Evolutionary conservation across 345 rosid genomes (phyloP), one percentile per base, ranked within the genome.

Genomic region (Citrus trifoliata): DNA sequence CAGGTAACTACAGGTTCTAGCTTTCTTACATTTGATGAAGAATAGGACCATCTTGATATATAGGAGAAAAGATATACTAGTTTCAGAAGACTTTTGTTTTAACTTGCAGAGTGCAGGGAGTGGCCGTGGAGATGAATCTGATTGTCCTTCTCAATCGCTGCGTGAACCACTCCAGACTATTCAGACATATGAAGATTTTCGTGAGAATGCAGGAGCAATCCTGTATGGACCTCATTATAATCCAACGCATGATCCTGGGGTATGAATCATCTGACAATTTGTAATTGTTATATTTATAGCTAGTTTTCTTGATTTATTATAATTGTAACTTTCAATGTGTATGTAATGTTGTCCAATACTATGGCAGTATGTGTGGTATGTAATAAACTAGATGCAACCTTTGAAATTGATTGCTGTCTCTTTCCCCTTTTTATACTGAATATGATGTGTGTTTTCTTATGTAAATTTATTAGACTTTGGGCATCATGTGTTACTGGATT

Each of bases 211-310:
- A 16, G 75, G 51, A 24, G 80, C 59, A 28, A 46, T 60, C 59
- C 53, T 53, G 13, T 60, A 46, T 32, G 83, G 63, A 24, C 78
- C 72, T 65, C 73, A 22, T 75, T 70, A 83, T 76, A 82, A 64
- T 53, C 55, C 32, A 71, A 58, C 22, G 67, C 53, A 70, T 78
- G 80, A 88, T 83, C 63, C 63, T n/a, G 88, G 80, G 93, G 93
- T 88, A 79, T 62, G 55, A 28, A 70, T 30, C 42, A 28, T 33
- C 7, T 72, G 51, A 30, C 16, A n/a, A 33, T 71, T 73, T 61
- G 27, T 46, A n/a, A 53, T n/a, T 38, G 42, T 32, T 68, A 55
- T 66, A 18, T 38, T 18, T 25, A 48, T 51, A 21, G 33, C 38
- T 12, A 56, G 14, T 21, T 62, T 58, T 62, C 32, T 48, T 51